A percentile compares a stretch with the other conserved stretches of the same genome.
Conservation (phyloP, 2,329 filamentous ascomycete species). For the Ophiobolus disseminans region DNA sequence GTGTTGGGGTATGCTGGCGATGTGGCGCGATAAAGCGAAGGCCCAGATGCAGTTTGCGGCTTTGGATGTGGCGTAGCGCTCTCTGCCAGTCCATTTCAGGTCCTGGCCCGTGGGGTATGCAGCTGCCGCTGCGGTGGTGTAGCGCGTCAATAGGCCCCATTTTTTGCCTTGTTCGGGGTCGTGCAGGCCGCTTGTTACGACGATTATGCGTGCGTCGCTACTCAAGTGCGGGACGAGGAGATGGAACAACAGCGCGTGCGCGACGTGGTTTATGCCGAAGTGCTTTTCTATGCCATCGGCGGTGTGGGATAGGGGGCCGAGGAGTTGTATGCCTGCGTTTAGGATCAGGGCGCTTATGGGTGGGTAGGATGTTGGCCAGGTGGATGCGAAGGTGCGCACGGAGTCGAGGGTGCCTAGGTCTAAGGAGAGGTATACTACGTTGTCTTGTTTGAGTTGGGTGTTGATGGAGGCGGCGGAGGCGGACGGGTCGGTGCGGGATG, state of each 20-base stretch:
- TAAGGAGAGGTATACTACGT: conserved; percentile 53
- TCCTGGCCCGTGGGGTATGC: conserved; percentile 49
- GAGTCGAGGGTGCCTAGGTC: conserved; percentile 53
- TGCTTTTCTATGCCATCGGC: conserved; percentile 56
- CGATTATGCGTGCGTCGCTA: conserved; percentile 52
- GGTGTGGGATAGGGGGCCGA: conserved; percentile 42
- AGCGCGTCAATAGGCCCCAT: conserved; percentile 52
- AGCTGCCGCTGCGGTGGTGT: conserved; percentile 54
- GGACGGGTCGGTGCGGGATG: conserved; percentile 50
- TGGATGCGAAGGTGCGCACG: conserved; percentile 54
- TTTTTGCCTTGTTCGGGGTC: conserved; percentile 52
- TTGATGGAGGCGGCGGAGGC: conserved; percentile 55
- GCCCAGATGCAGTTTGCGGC: conserved; percentile 15
- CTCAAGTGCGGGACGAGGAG: conserved; percentile 54
- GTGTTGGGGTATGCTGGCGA: conserved; percentile 29
- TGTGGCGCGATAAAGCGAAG: conserved; percentile 53
- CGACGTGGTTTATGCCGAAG: conserved; percentile 60
- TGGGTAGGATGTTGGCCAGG: conserved; percentile 44
- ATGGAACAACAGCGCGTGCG: conserved; percentile 59
- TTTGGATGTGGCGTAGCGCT: conserved; percentile 48
- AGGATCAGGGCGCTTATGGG: conserved; percentile 56
- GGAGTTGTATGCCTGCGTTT: conserved; percentile 59
- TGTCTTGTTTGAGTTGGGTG: conserved; percentile 48
- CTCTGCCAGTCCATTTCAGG: conserved; percentile 34
- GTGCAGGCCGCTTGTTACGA: conserved; percentile 54